Evolutionary conservation across 345 rosid genomes (phyloP).

Genomic region (Salix caprea): DNA sequence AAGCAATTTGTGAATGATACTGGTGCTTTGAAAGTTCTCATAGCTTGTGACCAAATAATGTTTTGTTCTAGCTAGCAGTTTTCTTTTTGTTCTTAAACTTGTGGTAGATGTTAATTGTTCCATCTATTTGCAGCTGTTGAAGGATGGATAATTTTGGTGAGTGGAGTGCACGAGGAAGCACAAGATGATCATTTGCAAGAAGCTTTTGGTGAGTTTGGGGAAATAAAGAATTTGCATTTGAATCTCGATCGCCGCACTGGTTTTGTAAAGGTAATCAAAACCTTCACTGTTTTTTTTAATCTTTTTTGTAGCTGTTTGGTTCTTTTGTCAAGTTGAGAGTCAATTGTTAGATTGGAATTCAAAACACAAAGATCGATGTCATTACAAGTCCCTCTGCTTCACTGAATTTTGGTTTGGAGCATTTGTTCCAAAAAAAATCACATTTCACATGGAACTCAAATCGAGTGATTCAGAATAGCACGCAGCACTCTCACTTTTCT

Average conservation of each 20-base stretch:
- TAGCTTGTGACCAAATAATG: not conserved
- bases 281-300: not conserved
- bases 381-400: not conserved
- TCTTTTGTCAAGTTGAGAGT: not conserved
- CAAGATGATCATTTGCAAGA: slow-evolving; percentile 71
- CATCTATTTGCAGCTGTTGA: slow-evolving; percentile 54
- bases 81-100: not conserved
- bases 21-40: not conserved
- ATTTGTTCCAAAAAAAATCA: not conserved
- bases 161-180: slow-evolving; percentile 77
- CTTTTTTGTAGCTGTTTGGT: not conserved
- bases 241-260: slow-evolving; percentile 85
- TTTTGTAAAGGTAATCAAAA: slow-evolving; percentile 60
- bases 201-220: slow-evolving; percentile 73
- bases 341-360: not conserved
- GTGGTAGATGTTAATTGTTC: not conserved
- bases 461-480: not conserved
- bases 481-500: not conserved
- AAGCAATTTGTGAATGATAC: not conserved
- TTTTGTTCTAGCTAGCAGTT: not conserved
- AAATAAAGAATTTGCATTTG: slow-evolving; percentile 65
- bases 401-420: not conserved
- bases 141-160: slow-evolving; percentile 76
- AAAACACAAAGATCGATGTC: not conserved
- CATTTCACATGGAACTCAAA: not conserved